phyloP scores from a whole-genome alignment of 768 basidiomycete genomes.

The Tricholoma terreum region DNA sequence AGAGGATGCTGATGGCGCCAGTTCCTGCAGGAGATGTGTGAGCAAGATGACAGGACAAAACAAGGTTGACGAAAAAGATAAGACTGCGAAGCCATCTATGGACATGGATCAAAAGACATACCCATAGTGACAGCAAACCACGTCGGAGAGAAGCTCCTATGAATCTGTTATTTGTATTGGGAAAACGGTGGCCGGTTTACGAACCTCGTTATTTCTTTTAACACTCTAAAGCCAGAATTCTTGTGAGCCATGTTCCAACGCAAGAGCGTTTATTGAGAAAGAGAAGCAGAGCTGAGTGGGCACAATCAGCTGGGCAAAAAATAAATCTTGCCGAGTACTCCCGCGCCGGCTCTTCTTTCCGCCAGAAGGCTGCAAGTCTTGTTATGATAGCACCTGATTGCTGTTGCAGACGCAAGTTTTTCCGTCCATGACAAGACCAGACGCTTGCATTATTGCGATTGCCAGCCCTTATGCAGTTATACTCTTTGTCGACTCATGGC shows the following conservation, averaged over 20 bases:
- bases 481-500: too few relatives aligned
- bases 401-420: too few relatives aligned
- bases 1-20: constrained; percentile 52
- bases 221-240: neutral
- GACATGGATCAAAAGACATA: constrained; percentile 11
- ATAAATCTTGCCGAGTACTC: too few relatives aligned
- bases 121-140: constrained; percentile 47
- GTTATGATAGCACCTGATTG: too few relatives aligned
- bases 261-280: too few relatives aligned
- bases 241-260: neutral
- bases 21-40: constrained; percentile 31
- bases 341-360: too few relatives aligned
- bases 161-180: neutral
- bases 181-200: neutral
- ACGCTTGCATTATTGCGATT: too few relatives aligned
- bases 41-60: neutral
- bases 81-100: neutral
- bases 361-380: too few relatives aligned
- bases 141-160: constrained; percentile 39
- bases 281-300: too few relatives aligned
- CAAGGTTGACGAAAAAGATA: neutral
- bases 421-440: too few relatives aligned
- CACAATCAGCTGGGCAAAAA: too few relatives aligned
- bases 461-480: too few relatives aligned
- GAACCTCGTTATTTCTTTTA: constrained; percentile 3